Evolutionary conservation across 208 protist species (phyloP).

Genomic region (Leishmania braziliensis): DNA sequence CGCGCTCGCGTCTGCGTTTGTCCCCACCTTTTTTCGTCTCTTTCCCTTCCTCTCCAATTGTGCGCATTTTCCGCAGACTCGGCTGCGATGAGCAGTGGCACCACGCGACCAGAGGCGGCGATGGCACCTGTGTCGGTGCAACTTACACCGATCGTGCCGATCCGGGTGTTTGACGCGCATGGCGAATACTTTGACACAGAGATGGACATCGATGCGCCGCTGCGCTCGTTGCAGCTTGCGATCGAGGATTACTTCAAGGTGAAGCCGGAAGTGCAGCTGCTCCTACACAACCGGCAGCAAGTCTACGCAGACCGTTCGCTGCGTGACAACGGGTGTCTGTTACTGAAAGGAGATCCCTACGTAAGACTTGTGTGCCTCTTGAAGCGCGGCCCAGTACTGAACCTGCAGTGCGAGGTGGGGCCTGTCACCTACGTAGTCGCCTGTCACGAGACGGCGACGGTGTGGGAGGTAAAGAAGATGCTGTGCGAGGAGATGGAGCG

Average conservation of each 20-base stretch:
- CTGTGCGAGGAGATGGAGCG: slow-evolving; percentile 55
- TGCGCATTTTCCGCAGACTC: neutral
- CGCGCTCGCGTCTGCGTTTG: neutral
- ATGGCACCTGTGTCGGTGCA: slow-evolving; percentile 52
- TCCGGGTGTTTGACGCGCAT: slow-evolving; percentile 71
- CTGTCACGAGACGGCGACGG: slow-evolving; percentile 52
- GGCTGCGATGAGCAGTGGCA: slow-evolving; percentile 2
- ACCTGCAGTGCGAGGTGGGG: slow-evolving; percentile 56
- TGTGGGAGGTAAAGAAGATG: slow-evolving; percentile 80
- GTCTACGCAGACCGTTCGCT: slow-evolving; percentile 62
- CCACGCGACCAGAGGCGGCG: neutral
- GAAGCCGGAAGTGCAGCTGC: slow-evolving; percentile 75
- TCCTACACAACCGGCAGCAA: slow-evolving; percentile 80
- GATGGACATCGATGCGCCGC: slow-evolving; percentile 70
- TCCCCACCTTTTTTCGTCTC: neutral
- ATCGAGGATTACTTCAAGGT: slow-evolving; percentile 88
- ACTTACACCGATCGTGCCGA: slow-evolving; percentile 66
- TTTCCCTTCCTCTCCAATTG: neutral
- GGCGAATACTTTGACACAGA: slow-evolving; percentile 89
- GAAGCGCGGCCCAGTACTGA: slow-evolving; percentile 73
- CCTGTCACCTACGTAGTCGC: slow-evolving; percentile 47
- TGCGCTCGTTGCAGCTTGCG: slow-evolving; percentile 70
- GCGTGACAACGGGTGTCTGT: slow-evolving; percentile 72
- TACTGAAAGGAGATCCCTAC: slow-evolving; percentile 89
- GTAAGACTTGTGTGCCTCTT: slow-evolving; percentile 69